Base-by-base conservation (phyloP, 2,329 filamentous ascomycete genomes). In the Talaromyces islandicus region DNA sequence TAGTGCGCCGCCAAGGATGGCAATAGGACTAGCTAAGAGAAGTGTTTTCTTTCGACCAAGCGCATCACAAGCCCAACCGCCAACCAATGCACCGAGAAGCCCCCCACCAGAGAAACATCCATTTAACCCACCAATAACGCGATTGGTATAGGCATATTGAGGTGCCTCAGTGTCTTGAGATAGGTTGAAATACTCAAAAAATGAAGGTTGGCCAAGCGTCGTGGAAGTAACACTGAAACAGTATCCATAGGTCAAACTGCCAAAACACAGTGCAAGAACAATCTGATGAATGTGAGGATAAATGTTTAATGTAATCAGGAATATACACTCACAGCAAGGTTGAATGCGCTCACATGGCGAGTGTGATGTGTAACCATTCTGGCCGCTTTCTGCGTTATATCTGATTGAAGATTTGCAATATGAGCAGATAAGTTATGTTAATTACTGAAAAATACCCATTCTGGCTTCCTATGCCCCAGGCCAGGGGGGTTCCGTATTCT, bases 41-140 rank as follows among this genome's bases (percentile, higher is more conserved):
- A 57, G 29, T 21, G 55, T 50, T 24, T 57, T 57, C 43, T 60
- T 59, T 21, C 62, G 62, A 25, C 62, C 64, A 30, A 64, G 57
- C 32, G 27, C 60, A 56, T 65, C 60, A 53, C 62, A 61, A 24
- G 61, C 57, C 60, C 64, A 65, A 52, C 58, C 60, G 38, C 57
- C 63, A 29, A 62, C 57, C 27, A 62, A 54, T 56, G 62, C 54
- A 38, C 63, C 63, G 29, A 65, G 52, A 27, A 62, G 52, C 11
- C 60, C 62, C 24, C 60, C 60, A 6, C 51, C 58, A 7, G 63
- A 60, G 54, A 62, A 65, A 7, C 58, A 50, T 17, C 62, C 62
- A 58, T 62, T 62, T 17, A 54, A 7, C 7, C 21, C 35, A 25
- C 51, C 57, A 43, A 54, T 54, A 2, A 59, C 41, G 14, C n/a